phyloP scores from a whole-genome alignment of 257 asterid genomes.

The Nicotiana undulata region DNA sequence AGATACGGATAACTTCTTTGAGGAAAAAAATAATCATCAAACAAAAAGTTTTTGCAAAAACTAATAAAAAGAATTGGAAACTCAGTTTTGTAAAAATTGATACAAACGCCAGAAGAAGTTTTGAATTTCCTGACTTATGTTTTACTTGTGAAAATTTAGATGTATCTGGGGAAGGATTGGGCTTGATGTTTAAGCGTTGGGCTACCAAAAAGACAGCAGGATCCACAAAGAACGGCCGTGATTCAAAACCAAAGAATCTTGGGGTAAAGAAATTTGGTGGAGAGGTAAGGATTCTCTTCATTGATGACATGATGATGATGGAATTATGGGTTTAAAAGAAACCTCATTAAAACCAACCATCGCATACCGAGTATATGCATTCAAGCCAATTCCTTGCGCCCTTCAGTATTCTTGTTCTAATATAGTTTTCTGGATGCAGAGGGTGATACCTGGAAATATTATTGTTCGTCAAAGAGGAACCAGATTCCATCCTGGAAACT shows the following conservation, averaged over 20 bases:
- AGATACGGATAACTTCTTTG: neutral
- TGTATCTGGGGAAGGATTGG: constrained; percentile 69
- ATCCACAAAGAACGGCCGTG: constrained; percentile 90
- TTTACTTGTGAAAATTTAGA: constrained; percentile 21
- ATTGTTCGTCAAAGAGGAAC: constrained; percentile 96
- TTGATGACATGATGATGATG: neutral
- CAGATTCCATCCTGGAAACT: constrained; percentile 83
- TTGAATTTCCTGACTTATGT: neutral
- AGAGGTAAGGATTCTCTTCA: constrained; percentile 45
- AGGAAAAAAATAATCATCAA: neutral
- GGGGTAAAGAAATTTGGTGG: constrained; percentile 96
- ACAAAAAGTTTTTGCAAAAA: neutral
- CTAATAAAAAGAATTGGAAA: neutral
- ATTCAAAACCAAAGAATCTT: constrained; percentile 78
- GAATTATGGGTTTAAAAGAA: neutral
- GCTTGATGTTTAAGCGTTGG: constrained; percentile 79
- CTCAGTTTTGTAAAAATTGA: neutral
- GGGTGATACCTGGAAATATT: constrained; percentile 84
- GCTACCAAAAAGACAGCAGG: constrained; percentile 91
- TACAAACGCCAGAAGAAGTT: neutral
- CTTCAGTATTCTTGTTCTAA: neutral
- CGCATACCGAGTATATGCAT: neutral
- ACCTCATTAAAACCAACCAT: neutral
- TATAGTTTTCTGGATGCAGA: constrained; percentile 33
- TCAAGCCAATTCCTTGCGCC: neutral